Evolutionary conservation across 116 monocot genomes (phyloP).

Genomic region (Trichopus zeylanicus): DNA sequence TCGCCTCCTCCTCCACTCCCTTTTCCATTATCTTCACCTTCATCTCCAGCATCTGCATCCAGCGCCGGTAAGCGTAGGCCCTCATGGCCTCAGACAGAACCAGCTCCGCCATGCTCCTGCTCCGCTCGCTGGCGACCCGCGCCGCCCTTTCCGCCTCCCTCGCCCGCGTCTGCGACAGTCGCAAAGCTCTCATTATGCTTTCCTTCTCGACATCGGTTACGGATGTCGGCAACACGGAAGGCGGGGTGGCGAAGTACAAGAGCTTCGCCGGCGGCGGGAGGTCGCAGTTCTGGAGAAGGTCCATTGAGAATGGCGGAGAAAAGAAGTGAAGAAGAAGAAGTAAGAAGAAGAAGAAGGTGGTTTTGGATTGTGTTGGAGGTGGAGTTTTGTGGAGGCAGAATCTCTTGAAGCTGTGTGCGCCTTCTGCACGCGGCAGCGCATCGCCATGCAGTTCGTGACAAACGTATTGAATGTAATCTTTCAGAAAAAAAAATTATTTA

Average conservation of each 20-base stretch:
- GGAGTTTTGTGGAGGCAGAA: no score
- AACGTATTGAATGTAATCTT: no score
- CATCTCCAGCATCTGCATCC: constrained; percentile 38
- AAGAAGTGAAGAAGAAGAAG: no score
- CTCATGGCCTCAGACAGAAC: constrained; percentile 30
- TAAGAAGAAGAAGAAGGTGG: no score
- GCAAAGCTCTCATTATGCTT: constrained; percentile 28
- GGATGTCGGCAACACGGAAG: no score
- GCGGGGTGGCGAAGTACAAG: constrained; percentile 23
- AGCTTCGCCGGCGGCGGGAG: constrained; percentile 32
- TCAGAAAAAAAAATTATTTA: no score
- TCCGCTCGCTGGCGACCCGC: constrained; percentile 4
- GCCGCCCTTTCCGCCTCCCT: constrained; percentile 42
- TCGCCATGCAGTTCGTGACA: no score
- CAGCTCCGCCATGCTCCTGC: constrained; percentile 13
- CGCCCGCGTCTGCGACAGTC: constrained; percentile 44
- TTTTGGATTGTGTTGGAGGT: no score
- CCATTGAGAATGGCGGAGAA: no score
- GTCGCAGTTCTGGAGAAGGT: constrained; percentile 29
- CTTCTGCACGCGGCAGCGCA: no score
- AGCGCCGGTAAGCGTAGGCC: constrained; percentile 35
- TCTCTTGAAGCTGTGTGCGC: no score
- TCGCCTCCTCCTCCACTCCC: constrained; percentile 1
- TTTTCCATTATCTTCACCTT: constrained; percentile 19
- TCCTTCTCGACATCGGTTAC: neutral